Evolutionary conservation across 75 land plant genomes (phyloP), one percentile per base, ranked within the genome.

Genomic region (Isoetes taiwanensis): DNA sequence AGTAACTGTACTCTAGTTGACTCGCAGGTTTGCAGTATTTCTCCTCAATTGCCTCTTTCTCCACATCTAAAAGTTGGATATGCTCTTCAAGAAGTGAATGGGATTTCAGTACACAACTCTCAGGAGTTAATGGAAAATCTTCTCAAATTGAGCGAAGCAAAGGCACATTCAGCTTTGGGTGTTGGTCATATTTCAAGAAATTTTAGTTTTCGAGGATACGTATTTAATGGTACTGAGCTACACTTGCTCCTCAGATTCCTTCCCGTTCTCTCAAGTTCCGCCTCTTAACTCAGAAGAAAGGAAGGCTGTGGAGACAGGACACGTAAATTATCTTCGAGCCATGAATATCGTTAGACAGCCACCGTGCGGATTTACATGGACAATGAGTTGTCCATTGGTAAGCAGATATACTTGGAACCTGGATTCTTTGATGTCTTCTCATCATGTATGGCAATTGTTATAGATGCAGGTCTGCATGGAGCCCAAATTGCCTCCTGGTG

Each of bases 11-110:
- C 43, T 54, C 21, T 28, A 16, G 21, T 30, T 39, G 65, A 41
- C 20, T 26, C 42, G 16, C 62, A 84, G 87, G 80, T 84, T 58
- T 57, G 76, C 66, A 59, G 26, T 30, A 71, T 80, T 10, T 28
- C 75, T 21, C 41, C 57, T 29, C 14, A 27, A 3, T 81, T 81
- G 20, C 72, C 84, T 21, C 48, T 84, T 21, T 76, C 71, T 8
- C 63, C 54, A 6, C 59, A 66, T 57, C 62, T 80, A 52, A 62
- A 70, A 37, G 64, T 61, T 42, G 77, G 78, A 25, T 78, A 80
- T 66, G 50, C 63, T 2, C 75, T 84, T 21, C 19, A 72, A 33
- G 55, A 74, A 25, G 32, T 78, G 38, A 76, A 75, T 42, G 84
- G 72, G 9, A 17, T 64, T 5, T 46, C 29, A 5, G 61, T 84